Evolutionary conservation across 805 yeast genomes (phyloP), one percentile per base, ranked within the genome.

Genomic region (Metschnikowia sp.): DNA sequence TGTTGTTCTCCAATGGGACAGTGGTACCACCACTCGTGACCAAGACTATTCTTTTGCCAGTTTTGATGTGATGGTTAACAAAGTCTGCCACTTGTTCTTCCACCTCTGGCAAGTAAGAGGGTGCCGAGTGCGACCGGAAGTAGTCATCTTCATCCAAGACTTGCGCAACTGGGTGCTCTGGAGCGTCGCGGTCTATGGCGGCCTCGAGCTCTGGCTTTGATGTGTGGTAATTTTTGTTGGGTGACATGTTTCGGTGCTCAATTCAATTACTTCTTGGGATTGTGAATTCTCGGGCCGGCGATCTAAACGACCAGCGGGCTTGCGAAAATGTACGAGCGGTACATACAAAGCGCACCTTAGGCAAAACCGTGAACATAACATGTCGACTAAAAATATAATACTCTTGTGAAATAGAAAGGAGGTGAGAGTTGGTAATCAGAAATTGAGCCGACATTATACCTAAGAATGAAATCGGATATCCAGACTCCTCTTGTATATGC

Each of bases 1-100:
- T 94, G 62, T 94, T 94, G 66, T 90, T 91, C 61, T 94, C 99
- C 54, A 94, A 72, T 0, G 99, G 99, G 0, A 94, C 99, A 0
- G 97, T 92, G 0, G 99, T 94, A 19, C 99, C 99, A 22, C 99
- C 99, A 8, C 92, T 83, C 0, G 99, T 94, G 3, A 92, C 96
- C 39, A 92, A 69, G 0, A 82, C 98, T 11, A 92, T 78, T 40
- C 76, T 79, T 44, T 75, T 72, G 4, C 71, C 67, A 3, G 75
- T 60, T 11, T 63, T 53, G 22, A 42, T 34, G 59, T 89, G 96
- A 48, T 58, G 67, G 19, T 75, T 64, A 39, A 91, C 77, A 63
- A 92, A 92, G 1, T 75, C 76, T 9, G 69, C 62, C 8, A 87
- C 82, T 50, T 83, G 81, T 7, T 59, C 53, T 37, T 80, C 75